Evolutionary conservation across 768 basidiomycete genomes (phyloP).

Genomic region (Butyriboletus loyo): DNA sequence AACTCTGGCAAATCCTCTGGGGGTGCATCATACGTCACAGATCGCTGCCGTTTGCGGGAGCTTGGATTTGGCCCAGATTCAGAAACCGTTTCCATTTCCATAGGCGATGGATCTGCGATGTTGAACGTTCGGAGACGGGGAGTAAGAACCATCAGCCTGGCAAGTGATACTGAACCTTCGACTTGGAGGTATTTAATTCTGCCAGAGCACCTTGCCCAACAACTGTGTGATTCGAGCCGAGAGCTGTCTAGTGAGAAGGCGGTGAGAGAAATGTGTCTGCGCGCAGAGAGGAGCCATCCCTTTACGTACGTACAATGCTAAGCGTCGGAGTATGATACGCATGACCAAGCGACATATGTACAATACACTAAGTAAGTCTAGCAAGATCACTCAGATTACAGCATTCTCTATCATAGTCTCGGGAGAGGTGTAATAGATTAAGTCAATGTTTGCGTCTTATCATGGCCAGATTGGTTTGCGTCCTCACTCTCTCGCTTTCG

Average conservation of each 20-base stretch:
- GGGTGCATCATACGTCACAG: slow-evolving; percentile 28
- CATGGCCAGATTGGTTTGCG: background rate
- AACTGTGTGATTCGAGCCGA: slow-evolving; percentile 15
- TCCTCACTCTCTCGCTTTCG: slow-evolving; percentile 26
- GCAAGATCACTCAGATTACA: slow-evolving; percentile 12
- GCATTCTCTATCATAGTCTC: slow-evolving; percentile 2
- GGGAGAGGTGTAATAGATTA: background rate
- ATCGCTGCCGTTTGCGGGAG: slow-evolving; percentile 39
- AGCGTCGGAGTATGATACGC: slow-evolving; percentile 14
- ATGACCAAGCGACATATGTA: background rate
- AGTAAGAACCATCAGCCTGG: slow-evolving; percentile 33
- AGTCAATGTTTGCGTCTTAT: slow-evolving; percentile 2
- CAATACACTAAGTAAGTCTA: slow-evolving; percentile 10
- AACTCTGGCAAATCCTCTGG: slow-evolving; percentile 38
- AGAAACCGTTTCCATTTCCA: slow-evolving; percentile 30
- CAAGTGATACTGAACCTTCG: slow-evolving; percentile 10
- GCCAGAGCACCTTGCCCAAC: slow-evolving; percentile 13
- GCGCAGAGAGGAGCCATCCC: slow-evolving; percentile 24
- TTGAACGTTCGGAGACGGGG: slow-evolving; percentile 35
- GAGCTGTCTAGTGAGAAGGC: slow-evolving; percentile 14
- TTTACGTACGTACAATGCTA: slow-evolving; percentile 17
- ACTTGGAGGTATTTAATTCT: slow-evolving; percentile 18
- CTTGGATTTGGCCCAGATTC: slow-evolving; percentile 25
- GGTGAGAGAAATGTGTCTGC: slow-evolving; percentile 22
- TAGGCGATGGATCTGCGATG: slow-evolving; percentile 30